Evolutionary conservation across 148 eudicot genomes (phyloP).

Genomic region (Nyssa sinensis): DNA sequence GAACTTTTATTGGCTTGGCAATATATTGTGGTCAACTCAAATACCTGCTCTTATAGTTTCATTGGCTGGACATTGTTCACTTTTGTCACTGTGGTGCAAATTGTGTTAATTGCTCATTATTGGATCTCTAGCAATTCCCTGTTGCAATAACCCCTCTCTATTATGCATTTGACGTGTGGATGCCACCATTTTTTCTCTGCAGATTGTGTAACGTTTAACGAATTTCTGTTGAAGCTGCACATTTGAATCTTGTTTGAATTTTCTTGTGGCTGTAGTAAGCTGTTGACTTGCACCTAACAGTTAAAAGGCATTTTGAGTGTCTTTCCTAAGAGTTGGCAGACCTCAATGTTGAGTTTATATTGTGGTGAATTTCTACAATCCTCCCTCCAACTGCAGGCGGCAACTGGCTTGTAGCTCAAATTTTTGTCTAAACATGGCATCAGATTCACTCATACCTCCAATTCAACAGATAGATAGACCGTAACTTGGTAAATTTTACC

Average conservation of each 20-base stretch:
- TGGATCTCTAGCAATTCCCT: background rate
- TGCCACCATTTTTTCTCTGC: background rate
- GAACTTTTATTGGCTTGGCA: too few relatives aligned
- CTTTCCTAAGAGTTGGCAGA: background rate
- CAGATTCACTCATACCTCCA: background rate
- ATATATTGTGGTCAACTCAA: background rate
- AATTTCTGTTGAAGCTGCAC: background rate
- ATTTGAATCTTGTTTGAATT: background rate
- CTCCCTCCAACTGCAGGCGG: background rate
- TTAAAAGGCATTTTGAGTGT: background rate
- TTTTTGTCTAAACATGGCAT: background rate
- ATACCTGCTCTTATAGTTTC: background rate
- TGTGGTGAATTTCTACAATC: too few relatives aligned
- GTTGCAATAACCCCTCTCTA: background rate
- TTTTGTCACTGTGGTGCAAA: background rate
- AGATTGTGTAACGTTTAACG: background rate
- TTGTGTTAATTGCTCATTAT: background rate
- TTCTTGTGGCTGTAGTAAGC: background rate
- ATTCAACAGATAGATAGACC: background rate
- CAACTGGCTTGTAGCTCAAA: background rate
- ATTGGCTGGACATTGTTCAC: background rate
- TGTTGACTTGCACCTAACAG: background rate
- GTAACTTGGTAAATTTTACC: too few relatives aligned
- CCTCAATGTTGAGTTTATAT: too few relatives aligned
- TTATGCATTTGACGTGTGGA: background rate